Conservation (phyloP, 352 stramenopile species). For the Pythium diclinum region DNA sequence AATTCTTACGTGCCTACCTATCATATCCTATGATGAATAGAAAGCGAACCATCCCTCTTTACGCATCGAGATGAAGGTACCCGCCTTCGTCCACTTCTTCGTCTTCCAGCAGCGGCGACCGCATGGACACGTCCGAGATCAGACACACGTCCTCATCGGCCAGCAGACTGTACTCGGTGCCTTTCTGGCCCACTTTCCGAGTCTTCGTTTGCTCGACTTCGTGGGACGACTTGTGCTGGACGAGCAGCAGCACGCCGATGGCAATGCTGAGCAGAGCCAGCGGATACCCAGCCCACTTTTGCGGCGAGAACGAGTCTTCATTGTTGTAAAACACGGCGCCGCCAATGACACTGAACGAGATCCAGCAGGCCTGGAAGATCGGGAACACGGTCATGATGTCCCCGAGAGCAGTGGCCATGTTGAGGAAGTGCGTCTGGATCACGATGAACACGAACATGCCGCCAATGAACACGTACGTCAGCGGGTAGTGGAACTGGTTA, state of each 20-base stretch:
- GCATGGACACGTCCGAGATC: constrained; percentile 63
- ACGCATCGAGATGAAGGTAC: constrained; percentile 50
- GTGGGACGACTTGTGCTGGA: constrained; percentile 52
- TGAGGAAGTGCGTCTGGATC: constrained; percentile 86
- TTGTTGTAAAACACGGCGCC: constrained; percentile 84
- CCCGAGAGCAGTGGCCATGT: constrained; percentile 76
- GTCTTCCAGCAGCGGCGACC: constrained; percentile 49
- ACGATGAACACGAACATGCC: constrained; percentile 87
- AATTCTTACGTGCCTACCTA: not conserved
- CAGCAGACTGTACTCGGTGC: constrained; percentile 31
- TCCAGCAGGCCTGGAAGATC: constrained; percentile 88
- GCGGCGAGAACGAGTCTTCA: constrained; percentile 48
- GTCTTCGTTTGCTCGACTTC: not conserved
- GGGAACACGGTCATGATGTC: constrained; percentile 90
- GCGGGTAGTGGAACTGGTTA: constrained; percentile 82
- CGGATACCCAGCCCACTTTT: constrained; percentile 70
- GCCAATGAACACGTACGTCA: constrained; percentile 85
- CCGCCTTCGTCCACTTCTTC: constrained; percentile 40
- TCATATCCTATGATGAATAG: constrained; percentile 1
- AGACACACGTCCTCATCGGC: constrained; percentile 59
- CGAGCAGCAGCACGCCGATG: constrained; percentile 61
- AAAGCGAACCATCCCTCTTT: not conserved
- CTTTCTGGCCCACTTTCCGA: constrained; percentile 17
- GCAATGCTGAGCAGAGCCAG: constrained; percentile 68
- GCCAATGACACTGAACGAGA: constrained; percentile 84